Percentiles rank a stretch among this genome's conserved stretches.
phyloP scores from a whole-genome alignment of 352 stramenopile genomes.

The Blastocystis hominis region DNA sequence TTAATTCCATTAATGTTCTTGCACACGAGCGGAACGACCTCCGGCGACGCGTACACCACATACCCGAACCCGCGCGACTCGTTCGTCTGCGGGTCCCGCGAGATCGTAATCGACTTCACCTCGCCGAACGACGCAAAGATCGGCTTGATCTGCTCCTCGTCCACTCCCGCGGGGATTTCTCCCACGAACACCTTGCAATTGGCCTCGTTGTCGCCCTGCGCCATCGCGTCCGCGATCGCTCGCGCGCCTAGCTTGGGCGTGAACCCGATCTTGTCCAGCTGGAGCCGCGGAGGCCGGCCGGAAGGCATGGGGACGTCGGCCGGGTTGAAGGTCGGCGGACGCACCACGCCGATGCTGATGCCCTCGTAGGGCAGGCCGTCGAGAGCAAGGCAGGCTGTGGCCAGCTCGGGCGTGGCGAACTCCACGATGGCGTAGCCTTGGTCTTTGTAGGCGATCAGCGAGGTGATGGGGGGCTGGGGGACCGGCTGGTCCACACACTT shows the following conservation, averaged over 20 bases:
- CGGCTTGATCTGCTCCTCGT: conserved; percentile 68
- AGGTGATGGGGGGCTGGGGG: conserved; percentile 41
- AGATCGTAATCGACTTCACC: conserved; percentile 70
- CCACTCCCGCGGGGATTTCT: conserved; percentile 70
- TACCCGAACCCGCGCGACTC: conserved; percentile 72
- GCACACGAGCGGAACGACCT: conserved; percentile 59
- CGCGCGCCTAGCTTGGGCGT: conserved; percentile 6
- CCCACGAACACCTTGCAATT: conserved; percentile 75
- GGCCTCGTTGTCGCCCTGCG: conserved; percentile 61
- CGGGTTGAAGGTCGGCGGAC: conserved; percentile 23
- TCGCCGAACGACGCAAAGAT: conserved; percentile 71
- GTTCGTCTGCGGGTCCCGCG: conserved; percentile 67
- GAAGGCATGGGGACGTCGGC: conserved; percentile 14
- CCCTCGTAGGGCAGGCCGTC: conserved; percentile 47
- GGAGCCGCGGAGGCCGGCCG: conserved; percentile 28
- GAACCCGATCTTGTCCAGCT: conserved; percentile 51
- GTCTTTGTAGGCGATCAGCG: conserved; percentile 50
- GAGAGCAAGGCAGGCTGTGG: conserved; percentile 34
- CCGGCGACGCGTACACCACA: conserved; percentile 70
- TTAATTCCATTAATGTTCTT: conserved; percentile 69
- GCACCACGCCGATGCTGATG: conserved; percentile 46
- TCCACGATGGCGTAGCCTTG: conserved; percentile 35
- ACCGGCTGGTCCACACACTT: conserved; percentile 47
- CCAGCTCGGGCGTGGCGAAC: conserved; percentile 26
- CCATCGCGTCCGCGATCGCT: conserved; percentile 24